A percentile compares a stretch with the other conserved stretches of the same genome.
phyloP scores from a whole-genome alignment of 129 eudicot genomes.

The Flaveria bidentis region DNA sequence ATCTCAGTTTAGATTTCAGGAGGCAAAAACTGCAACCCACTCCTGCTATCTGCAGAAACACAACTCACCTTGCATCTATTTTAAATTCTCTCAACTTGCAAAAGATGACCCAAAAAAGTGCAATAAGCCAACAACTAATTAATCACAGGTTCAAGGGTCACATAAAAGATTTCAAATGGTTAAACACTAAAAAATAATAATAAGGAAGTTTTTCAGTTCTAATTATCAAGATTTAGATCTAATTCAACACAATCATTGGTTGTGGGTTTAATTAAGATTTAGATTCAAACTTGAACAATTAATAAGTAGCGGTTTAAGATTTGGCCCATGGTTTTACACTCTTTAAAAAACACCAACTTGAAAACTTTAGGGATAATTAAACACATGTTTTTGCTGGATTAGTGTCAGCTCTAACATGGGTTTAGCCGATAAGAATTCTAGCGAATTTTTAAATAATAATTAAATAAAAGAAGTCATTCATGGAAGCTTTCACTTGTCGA shows the following conservation, averaged over 20 bases:
- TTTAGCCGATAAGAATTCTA: conserved; percentile 30
- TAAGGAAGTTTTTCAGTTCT: conserved; percentile 11
- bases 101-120: conserved; percentile 16
- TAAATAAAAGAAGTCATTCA: conserved; percentile 24
- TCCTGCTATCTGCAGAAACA: conserved; percentile 25
- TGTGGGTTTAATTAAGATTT: conserved; percentile 19
- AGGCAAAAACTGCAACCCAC: conserved; percentile 40
- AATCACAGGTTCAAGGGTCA: conserved; percentile 11
- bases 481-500: conserved; percentile 37
- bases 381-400: conserved; percentile 39
- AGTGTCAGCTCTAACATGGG: conserved; percentile 51
- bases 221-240: conserved; percentile 31
- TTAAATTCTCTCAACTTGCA: conserved; percentile 30
- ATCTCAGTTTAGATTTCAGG: conserved; percentile 30
- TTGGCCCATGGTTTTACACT: conserved; percentile 35
- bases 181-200: not conserved
- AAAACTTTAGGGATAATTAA: conserved; percentile 29
- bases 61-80: conserved; percentile 30
- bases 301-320: conserved; percentile 34
- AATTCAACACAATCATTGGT: conserved; percentile 16
- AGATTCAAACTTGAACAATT: conserved; percentile 12
- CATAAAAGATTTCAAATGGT: conserved; percentile 15
- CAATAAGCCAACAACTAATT: conserved; percentile 6
- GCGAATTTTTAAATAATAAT: conserved; percentile 17
- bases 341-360: conserved; percentile 32